Evolutionary conservation across 345 rosid genomes (phyloP).

Genomic region (Brassica rapa): DNA sequence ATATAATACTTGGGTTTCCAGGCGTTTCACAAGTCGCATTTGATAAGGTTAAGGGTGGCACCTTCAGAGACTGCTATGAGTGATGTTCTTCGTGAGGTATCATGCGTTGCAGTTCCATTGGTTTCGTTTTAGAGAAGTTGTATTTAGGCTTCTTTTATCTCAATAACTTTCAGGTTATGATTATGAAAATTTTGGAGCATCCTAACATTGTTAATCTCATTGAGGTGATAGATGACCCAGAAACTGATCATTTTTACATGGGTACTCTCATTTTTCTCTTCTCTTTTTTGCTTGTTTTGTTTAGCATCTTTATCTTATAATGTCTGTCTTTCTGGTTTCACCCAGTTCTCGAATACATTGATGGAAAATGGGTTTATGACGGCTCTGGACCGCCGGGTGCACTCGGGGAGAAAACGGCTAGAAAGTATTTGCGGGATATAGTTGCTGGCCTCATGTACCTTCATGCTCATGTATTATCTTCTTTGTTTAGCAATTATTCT

Average conservation of each 20-base stretch:
- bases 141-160: conserved; percentile 15
- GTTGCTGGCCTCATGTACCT: conserved; percentile 92
- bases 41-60: conserved; percentile 79
- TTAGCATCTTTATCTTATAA: not conserved
- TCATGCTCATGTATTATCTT: conserved; percentile 80
- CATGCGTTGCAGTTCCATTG: not conserved
- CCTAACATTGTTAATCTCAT: conserved; percentile 95
- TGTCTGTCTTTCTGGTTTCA: conserved; percentile 11
- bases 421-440: conserved; percentile 82
- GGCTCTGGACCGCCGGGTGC: conserved; percentile 64
- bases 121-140: not conserved
- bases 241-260: conserved; percentile 95
- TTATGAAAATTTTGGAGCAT: conserved; percentile 93
- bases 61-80: conserved; percentile 99
- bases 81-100: conserved; percentile 96
- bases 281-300: conserved; percentile 25
- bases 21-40: conserved; percentile 97
- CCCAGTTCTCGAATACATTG: conserved; percentile 94
- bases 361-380: conserved; percentile 76
- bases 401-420: conserved; percentile 75
- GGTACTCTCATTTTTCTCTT: conserved; percentile 51
- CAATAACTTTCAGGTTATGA: conserved; percentile 60
- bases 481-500: not conserved
- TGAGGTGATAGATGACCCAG: conserved; percentile 98
- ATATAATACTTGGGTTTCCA: conserved; percentile 38